Evolutionary conservation across 352 stramenopile genomes (phyloP), one percentile per base, ranked within the genome.

Genomic region (Achlya hypogyna): DNA sequence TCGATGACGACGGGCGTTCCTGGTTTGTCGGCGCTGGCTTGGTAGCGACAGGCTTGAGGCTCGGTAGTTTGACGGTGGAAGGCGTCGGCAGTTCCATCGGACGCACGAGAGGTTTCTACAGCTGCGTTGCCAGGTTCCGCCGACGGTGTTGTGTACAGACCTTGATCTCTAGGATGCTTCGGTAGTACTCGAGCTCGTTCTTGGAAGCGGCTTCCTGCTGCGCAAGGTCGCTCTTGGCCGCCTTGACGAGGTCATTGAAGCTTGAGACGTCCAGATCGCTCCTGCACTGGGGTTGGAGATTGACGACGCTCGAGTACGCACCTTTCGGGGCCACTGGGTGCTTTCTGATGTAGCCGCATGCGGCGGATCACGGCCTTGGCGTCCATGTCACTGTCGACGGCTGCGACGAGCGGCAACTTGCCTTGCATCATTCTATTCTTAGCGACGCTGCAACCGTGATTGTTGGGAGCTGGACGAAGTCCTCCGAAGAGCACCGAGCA

Each of bases 161-260:
- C 49, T 56, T 56, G 49, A 66, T 34, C n/a, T 67, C 60, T 14
- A 67, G 34, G 60, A 67, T 23, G 27, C 47, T 58, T 10, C 60
- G 45, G 51, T 67, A 67, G 34, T 51, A 67, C 31, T 42, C 22
- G 27, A 67, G 60, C 32, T 67, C 60, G 51, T 67, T 49, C 22
- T 67, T 67, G 5, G 60, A 42, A 4, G 51, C 60, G 31, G 60
- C 42, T 49, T 54, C 47, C 23, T 42, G 38, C 16, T 22, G n/a
- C 34, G 59, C 42, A 12, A 67, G 38, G 34, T 67, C 60, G 51
- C 29, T 49, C 28, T 67, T 67, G 14, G 60, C 60, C 5, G 60
- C 60, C 20, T 58, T 14, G 31, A 67, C 47, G 27, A 67, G 43
- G n/a, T 67, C 38, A 23, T 67, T 56, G 34, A 67, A 67, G 38